Percentiles rank a stretch among this genome's conserved stretches.
Conservation (phyloP, 257 asterid species). For the Solanum ossicruentum region DNA sequence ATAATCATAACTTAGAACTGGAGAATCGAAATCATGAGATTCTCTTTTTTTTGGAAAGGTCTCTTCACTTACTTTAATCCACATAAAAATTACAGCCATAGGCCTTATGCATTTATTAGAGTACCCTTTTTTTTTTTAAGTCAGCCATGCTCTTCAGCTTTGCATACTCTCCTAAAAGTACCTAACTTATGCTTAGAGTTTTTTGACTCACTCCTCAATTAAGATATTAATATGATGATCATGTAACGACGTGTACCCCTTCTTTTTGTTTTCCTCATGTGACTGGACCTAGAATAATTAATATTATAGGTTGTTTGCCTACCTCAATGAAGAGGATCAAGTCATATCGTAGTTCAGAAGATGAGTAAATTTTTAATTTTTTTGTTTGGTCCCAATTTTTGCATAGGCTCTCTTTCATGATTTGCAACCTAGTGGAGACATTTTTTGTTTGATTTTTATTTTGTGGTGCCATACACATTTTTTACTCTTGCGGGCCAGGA, state of each 20-base stretch:
- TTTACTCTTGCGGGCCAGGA: not conserved
- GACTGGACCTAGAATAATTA: not conserved
- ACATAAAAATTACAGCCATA: too few species aligned
- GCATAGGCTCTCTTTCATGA: not conserved
- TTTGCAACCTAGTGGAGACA: not conserved
- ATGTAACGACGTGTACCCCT: accelerated
- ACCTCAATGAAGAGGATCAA: not conserved
- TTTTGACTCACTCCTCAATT: not conserved
- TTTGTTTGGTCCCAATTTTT: not conserved
- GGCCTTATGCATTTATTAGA: too few species aligned
- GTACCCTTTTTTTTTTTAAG: too few species aligned
- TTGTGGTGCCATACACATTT: too few species aligned
- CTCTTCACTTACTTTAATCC: too few species aligned
- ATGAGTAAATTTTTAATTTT: not conserved
- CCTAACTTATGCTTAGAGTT: too few species aligned
- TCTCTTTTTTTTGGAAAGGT: too few species aligned
- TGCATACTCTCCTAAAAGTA: too few species aligned
- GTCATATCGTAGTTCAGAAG: not conserved
- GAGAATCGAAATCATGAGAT: too few species aligned
- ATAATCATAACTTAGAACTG: too few species aligned
- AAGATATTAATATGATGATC: not conserved
- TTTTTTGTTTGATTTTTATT: too few species aligned
- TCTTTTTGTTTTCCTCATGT: not conserved
- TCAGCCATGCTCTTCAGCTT: too few species aligned
- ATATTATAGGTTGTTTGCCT: not conserved